Conservation (phyloP, 192 early-diverging fungal genomes). For the Thoreauomyces humboldtii region DNA sequence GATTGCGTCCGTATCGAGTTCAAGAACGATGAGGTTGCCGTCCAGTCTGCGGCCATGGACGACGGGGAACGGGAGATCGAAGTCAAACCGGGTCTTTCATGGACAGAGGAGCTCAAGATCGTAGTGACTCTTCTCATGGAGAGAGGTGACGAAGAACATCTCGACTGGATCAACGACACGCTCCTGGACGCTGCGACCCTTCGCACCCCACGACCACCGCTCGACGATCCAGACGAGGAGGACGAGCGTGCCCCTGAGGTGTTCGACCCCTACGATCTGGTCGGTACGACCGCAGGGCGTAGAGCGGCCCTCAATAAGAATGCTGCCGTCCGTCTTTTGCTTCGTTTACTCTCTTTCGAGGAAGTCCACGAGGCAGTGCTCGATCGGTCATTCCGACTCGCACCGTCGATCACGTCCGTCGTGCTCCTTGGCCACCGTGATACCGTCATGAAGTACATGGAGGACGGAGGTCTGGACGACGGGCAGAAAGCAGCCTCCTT, state of each 20-base stretch:
- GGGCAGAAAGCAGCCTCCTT: not conserved
- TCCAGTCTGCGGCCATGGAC: slow-evolving; percentile 8
- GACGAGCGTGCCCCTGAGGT: not conserved
- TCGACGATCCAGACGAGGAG: not conserved
- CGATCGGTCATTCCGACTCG: too few relatives aligned
- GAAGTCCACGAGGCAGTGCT: slow-evolving; percentile 9
- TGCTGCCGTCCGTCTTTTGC: slow-evolving; percentile 3
- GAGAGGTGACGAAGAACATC: slow-evolving; percentile 32
- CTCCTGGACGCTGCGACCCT: slow-evolving; percentile 5
- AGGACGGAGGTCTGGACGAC: not conserved
- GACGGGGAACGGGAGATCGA: slow-evolving; percentile 19
- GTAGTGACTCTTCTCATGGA: slow-evolving; percentile 45
- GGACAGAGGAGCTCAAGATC: slow-evolving; percentile 50
- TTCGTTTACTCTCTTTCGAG: slow-evolving; percentile 3
- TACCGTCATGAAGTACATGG: not conserved
- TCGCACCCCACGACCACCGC: not conserved
- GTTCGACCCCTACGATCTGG: not conserved
- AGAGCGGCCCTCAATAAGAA: not conserved
- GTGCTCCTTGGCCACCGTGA: not conserved
- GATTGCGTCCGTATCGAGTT: slow-evolving; percentile 36
- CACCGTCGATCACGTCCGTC: not conserved
- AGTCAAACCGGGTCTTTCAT: slow-evolving; percentile 20
- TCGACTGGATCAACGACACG: slow-evolving; percentile 39
- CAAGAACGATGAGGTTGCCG: slow-evolving; percentile 36
- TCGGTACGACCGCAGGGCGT: not conserved